Evolutionary conservation across 306 rosid genomes (phyloP), one percentile per base, ranked within the genome.

Genomic region (Abrus precatorius): DNA sequence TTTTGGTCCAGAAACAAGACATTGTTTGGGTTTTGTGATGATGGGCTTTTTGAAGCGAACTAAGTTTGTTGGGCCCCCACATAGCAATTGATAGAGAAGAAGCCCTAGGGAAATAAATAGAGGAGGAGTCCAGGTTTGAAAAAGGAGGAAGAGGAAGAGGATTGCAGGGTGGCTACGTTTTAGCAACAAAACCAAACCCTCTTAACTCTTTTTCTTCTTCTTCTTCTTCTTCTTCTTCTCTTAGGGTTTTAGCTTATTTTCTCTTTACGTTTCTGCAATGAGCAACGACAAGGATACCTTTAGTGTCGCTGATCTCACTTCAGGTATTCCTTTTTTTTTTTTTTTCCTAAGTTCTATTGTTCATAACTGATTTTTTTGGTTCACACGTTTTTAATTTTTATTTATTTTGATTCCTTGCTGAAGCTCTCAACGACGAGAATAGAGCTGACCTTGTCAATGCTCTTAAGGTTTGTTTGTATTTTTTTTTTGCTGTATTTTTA

Each of bases 371-470:
- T 20, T 33, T 30, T 2, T 8, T 33, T 74, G 45, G 7, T 44
- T 34, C 29, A 2, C 36, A 1, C 29, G 12, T 28, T 41, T 73
- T 13, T 49, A n/a, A 28, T 33, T 9, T 50, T 43, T 50, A 0
- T 65, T 29, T 28, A 7, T 75, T 47, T 67, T 59, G 30, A 11
- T 48, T 69, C 9, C 0, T 28, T 11, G 5, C 56, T 59, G 29
- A 27, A 94, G 98, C 91, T 83, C 91, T 94, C 40, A 89, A 89
- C 69, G 90, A 87, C 67, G 93, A 78, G 67, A 81, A 92, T 84
- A 87, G 92, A 82, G 93, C 92, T 1, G 98, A 86, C 69, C 90
- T 94, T 5, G 96, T 94, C 27, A 94, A 90, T 84, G 97, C 94
- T 75, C 93, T 94, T 55, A 92, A 94, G 96, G 98, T 78, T 7